Evolutionary conservation across 2,329 filamentous ascomycete species (phyloP).

Genomic region (Arthrinium puccinioides): DNA sequence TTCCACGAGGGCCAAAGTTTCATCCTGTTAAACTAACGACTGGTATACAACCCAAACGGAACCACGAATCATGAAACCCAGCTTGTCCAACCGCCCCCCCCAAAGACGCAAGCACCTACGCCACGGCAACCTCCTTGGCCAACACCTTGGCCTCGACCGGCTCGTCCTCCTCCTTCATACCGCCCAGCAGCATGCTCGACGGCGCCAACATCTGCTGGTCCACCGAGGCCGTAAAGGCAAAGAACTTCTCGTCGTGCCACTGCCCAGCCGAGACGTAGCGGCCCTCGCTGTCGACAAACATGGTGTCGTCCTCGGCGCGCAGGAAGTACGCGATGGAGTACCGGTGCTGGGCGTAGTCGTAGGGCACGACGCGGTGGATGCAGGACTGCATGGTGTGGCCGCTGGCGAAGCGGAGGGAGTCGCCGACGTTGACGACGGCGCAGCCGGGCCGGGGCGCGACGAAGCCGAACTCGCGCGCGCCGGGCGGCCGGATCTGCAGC

Average conservation of each 20-base stretch:
- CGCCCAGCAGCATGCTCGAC: conserved; percentile 39
- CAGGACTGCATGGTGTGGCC: conserved; percentile 47
- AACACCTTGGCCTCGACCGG: background rate
- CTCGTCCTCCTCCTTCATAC: conserved; percentile 35
- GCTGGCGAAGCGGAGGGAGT: conserved; percentile 49
- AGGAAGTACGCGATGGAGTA: conserved; percentile 55
- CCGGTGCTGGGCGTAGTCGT: conserved; percentile 43
- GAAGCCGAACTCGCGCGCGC: conserved; percentile 41
- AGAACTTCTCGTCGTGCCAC: conserved; percentile 50
- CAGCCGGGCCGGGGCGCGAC: conserved; percentile 42
- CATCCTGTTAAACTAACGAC: no score
- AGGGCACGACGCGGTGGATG: conserved; percentile 51
- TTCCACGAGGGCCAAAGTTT: no score
- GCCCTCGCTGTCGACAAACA: conserved; percentile 48
- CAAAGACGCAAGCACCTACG: no score
- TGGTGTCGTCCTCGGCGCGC: conserved; percentile 46
- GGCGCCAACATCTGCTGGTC: conserved; percentile 40
- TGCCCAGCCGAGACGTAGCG: conserved; percentile 43
- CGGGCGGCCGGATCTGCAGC: conserved; percentile 47
- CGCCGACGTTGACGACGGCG: conserved; percentile 52
- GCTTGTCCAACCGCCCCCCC: no score
- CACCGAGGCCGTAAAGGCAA: conserved; percentile 36
- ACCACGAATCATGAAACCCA: no score
- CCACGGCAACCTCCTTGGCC: no score
- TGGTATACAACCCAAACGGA: no score